Evolutionary conservation across 2,329 filamentous ascomycete genomes (phyloP).

Genomic region (Fusarium sp.): DNA sequence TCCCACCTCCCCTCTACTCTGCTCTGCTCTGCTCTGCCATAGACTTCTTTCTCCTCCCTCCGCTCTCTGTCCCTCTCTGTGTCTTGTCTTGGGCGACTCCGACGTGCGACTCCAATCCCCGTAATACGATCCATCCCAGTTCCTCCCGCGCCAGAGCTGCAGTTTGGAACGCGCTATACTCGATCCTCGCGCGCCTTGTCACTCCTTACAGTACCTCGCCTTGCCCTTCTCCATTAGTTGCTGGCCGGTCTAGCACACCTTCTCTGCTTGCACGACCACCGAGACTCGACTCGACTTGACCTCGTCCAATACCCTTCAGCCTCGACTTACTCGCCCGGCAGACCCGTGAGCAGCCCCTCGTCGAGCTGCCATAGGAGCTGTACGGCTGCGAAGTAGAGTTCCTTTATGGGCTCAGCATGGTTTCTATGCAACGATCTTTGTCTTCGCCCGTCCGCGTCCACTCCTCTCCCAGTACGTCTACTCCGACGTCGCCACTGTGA

Average conservation of each 20-base stretch:
- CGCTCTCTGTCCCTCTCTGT: constrained; percentile 18
- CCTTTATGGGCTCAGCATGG: constrained; percentile 66
- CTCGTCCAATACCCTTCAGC: constrained; percentile 14
- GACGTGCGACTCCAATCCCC: constrained; percentile 34
- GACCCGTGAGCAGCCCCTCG: constrained; percentile 42
- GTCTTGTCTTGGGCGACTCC: constrained; percentile 18
- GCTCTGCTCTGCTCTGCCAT: constrained; percentile 18
- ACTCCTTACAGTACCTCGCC: constrained; percentile 28
- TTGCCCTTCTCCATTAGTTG: constrained; percentile 20
- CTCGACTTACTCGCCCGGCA: constrained; percentile 28
- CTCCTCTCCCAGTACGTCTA: constrained; percentile 70
- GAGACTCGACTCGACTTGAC: constrained; percentile 13
- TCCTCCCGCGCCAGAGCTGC: constrained; percentile 24
- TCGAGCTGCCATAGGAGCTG: constrained; percentile 51
- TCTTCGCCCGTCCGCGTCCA: constrained; percentile 72
- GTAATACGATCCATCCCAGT: constrained; percentile 34
- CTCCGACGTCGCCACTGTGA: constrained; percentile 27
- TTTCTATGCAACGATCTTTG: constrained; percentile 72
- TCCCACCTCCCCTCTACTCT: constrained; percentile 26
- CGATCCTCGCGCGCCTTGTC: constrained; percentile 30
- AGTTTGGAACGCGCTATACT: constrained; percentile 31
- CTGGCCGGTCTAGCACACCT: constrained; percentile 35
- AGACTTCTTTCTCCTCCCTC: constrained; percentile 10
- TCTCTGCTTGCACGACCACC: constrained; percentile 18
- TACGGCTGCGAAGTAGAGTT: constrained; percentile 46